Base-by-base conservation (phyloP, 140 eudicot genomes). In the Cichorium intybus region DNA sequence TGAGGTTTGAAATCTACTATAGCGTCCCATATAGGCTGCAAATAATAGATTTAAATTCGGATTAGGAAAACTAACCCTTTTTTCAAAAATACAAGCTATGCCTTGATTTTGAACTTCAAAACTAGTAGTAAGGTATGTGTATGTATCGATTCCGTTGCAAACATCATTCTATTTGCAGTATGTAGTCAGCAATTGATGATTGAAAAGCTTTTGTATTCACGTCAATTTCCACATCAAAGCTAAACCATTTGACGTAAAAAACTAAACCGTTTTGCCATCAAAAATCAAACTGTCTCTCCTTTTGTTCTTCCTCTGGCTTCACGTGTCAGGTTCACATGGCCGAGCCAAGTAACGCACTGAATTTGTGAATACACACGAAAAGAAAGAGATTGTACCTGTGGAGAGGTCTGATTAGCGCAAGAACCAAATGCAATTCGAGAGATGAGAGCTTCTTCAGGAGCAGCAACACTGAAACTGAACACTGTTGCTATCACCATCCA, bases 371-470 rank as follows among this genome's bases (percentile, higher is more conserved):
- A 14, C 4, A 15, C n/a, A 51, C 7, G 43, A 33, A 18, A 37
- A 46, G n/a, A 7, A 20, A 3, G 11, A 7, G 3, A 35, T 48
- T 6, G 11, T 22, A 84, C 90, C 90, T 84, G 94, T 6, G 94
- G 89, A 54, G 82, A 69, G 50, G 73, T 61, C 80, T 85, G 89
- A 70, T 85, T 80, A 60, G 88, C 78, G 78, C 94, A 85, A 26
- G 94, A 85, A 16, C 94, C 94, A 22, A 85, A 85, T 46, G 89
- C 89, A 39, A 85, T 82, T 27, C 94, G 84, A 17, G 86, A 76
- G 1, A 82, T 51, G 27, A 65, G 64, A 37, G 67, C 37, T 14
- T 60, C 77, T 20, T 64, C 62, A 12, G 62, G 47, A 34, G 72
- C 64, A 12, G 62, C 33, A 3, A 24, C 26, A 70, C 28, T 47